Base-by-base conservation (phyloP, 2,329 filamentous ascomycete species). In the Elsinoe fawcettii region DNA sequence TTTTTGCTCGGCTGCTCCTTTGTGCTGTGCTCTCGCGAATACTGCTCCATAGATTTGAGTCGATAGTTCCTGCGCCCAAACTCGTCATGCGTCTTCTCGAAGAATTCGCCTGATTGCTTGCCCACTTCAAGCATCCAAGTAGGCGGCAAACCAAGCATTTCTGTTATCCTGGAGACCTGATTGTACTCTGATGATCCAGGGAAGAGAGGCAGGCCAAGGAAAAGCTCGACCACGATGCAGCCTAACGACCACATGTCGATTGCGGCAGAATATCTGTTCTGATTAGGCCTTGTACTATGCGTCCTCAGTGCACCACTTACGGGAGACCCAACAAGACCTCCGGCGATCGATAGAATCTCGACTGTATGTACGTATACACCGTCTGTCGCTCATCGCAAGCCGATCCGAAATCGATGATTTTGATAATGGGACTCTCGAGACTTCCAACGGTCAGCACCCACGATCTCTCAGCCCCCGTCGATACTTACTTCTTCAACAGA, bases 231-330 rank as follows among this genome's bases (percentile, higher is more conserved):
- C 14, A 99, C 92, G 64, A 99, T 99, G 73, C 93, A 99, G 56
- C 93, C 93, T 44, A 99, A 77, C 3, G 93, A 99, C 93, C 93
- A 99, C 92, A 99, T 99, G 69, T 99, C 93, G 67, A 99, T 99
- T 43, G 93, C 93, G 3, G 93, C 96, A 12, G 93, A 97, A 71
- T 99, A 99, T 23, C 78, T 80, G 63, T 34, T 18, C 12, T 6
- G 41, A 60, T 64, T 46, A 64, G 46, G 41, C 51, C 34, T 58
- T 44, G 57, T 22, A 30, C 12, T 51, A 57, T 6, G 34, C n/a
- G 18, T 9, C 9, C 39, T n/a, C n/a, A 44, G 4, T 16, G 27
- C n/a, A 9, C 14, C 22, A 66, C 78, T 62, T 74, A 81, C 60
- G 93, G 93, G 49, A 99, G 76, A 3, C 93, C 93, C n/a, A 99